phyloP scores from a whole-genome alignment of 441 rosid genomes.

The Biscutella laevigata region DNA sequence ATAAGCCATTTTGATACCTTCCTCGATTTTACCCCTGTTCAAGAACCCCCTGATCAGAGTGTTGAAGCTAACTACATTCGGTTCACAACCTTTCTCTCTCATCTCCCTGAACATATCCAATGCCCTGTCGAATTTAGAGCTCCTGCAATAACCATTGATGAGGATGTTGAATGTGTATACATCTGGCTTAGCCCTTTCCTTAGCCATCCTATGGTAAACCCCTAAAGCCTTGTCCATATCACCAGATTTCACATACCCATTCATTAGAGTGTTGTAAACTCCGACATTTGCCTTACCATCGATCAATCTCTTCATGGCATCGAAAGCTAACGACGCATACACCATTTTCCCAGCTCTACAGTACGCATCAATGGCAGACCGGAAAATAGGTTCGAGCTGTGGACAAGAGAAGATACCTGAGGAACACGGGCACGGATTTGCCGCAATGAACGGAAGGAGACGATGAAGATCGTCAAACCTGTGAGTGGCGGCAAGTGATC shows the following conservation, averaged over 20 bases:
- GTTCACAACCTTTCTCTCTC: slow-evolving; percentile 58
- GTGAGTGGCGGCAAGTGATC: slow-evolving; percentile 57
- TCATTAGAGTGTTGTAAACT: slow-evolving; percentile 53
- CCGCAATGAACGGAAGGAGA: slow-evolving; percentile 47
- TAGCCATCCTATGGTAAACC: slow-evolving; percentile 51
- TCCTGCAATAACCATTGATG: slow-evolving; percentile 59
- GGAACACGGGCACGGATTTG: slow-evolving; percentile 72
- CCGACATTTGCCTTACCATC: slow-evolving; percentile 52
- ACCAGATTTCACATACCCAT: slow-evolving; percentile 54
- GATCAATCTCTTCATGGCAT: slow-evolving; percentile 53
- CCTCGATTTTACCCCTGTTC: slow-evolving; percentile 44
- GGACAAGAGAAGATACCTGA: slow-evolving; percentile 86
- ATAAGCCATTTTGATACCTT: slow-evolving; percentile 63
- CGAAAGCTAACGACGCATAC: slow-evolving; percentile 48
- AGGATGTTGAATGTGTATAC: slow-evolving; percentile 60
- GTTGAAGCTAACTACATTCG: slow-evolving; percentile 76
- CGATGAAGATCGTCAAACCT: slow-evolving; percentile 41
- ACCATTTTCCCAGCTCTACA: slow-evolving; percentile 52
- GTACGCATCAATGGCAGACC: slow-evolving; percentile 41
- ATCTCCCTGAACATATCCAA: slow-evolving; percentile 66
- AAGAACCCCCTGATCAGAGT: slow-evolving; percentile 70
- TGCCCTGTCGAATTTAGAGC: slow-evolving; percentile 39
- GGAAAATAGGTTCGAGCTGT: slow-evolving; percentile 49
- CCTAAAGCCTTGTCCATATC: slow-evolving; percentile 38
- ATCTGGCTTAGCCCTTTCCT: slow-evolving; percentile 60